These are phyloP conservation scores for Hemisphaericaspora xylofermentans DNA, from an alignment of 1,139 yeast genomes.

Conservation along the genomic window DNA sequence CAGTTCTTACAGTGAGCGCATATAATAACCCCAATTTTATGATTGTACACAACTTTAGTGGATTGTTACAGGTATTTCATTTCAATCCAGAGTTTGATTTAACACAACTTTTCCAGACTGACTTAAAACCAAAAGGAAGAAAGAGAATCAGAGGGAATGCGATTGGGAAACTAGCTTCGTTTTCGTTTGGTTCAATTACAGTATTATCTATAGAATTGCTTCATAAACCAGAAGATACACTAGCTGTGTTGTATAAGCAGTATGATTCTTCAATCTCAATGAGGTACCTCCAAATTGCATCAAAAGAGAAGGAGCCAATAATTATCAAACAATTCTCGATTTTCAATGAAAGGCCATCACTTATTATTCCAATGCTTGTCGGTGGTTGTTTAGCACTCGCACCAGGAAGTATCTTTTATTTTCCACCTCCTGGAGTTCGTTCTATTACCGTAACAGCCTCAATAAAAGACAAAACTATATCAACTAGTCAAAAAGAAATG, in stretches of 20 bases:
- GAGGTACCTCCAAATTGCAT: conserved; percentile 26
- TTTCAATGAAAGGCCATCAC: conserved; percentile 35
- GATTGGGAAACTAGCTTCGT: conserved; percentile 15
- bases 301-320: conserved; percentile 9
- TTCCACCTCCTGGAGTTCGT: conserved; percentile 22
- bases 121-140: not conserved
- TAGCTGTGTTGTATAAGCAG: conserved; percentile 39
- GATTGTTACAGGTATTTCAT: conserved; percentile 26
- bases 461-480: conserved; percentile 3
- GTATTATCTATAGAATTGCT: conserved; percentile 25
- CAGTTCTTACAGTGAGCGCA: conserved; percentile 21
- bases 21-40: conserved; percentile 17
- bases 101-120: not conserved
- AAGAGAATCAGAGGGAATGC: not conserved
- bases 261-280: conserved; percentile 33
- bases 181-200: conserved; percentile 30
- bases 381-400: conserved; percentile 37
- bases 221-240: conserved; percentile 5
- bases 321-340: conserved; percentile 31
- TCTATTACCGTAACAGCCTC: conserved; percentile 16
- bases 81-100: conserved; percentile 5
- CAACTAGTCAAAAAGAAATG: not conserved
- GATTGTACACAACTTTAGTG: conserved; percentile 31
- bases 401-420: conserved; percentile 31
- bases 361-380: conserved; percentile 21